phyloP scores from a whole-genome alignment of 306 rosid genomes.

The Lotus japonicus region DNA sequence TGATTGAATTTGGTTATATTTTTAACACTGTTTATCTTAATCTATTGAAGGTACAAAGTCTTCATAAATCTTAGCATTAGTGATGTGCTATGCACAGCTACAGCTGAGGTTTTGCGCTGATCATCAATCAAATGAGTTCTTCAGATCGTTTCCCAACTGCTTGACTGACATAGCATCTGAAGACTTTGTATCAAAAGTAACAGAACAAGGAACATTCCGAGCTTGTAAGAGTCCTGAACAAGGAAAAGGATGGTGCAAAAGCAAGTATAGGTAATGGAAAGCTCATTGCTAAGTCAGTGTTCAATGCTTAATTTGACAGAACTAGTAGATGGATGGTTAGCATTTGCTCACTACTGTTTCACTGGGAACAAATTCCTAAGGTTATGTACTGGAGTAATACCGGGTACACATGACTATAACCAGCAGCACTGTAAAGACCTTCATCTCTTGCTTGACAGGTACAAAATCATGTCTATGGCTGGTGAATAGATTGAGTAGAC shows the following conservation, averaged over 20 bases:
- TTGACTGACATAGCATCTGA: constrained; percentile 75
- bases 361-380: constrained; percentile 87
- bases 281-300: constrained; percentile 36
- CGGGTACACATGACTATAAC: constrained; percentile 83
- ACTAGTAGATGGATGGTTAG: constrained; percentile 81
- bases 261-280: constrained; percentile 22
- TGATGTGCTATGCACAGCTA: constrained; percentile 94
- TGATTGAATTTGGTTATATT: background rate
- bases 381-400: constrained; percentile 80
- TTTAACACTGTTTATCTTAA: constrained; percentile 13
- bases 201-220: constrained; percentile 78
- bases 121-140: constrained; percentile 91
- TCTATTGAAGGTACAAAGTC: constrained; percentile 81
- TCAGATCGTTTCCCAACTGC: constrained; percentile 87
- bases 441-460: constrained; percentile 67
- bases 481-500: constrained; percentile 40
- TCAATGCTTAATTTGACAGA: constrained; percentile 57
- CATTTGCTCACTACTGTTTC: constrained; percentile 87
- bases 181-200: constrained; percentile 85
- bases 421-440: constrained; percentile 88
- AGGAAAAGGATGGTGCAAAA: constrained; percentile 28
- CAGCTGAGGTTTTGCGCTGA: constrained; percentile 99
- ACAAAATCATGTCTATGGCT: constrained; percentile 84
- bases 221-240: constrained; percentile 50
- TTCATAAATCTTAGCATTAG: constrained; percentile 93